phyloP scores from a whole-genome alignment of 192 early-diverging fungal genomes.

The Bifiguratus adelaidae region DNA sequence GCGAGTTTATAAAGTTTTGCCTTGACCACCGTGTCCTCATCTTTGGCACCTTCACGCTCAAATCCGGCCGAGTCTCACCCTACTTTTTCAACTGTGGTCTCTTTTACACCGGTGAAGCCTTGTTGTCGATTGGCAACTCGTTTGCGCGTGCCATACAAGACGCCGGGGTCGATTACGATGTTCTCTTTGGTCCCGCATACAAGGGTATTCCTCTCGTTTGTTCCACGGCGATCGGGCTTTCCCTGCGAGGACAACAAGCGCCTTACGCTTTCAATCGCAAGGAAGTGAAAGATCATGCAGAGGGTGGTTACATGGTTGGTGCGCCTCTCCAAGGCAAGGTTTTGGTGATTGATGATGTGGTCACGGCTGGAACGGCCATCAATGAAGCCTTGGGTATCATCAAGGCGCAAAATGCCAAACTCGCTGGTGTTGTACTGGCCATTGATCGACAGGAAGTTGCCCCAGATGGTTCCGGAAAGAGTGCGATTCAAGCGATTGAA shows the following conservation, averaged over 20 bases:
- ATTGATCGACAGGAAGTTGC: conserved; percentile 87
- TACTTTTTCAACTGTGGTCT: conserved; percentile 98
- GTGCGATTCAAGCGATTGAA: conserved; percentile 91
- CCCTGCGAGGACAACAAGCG: conserved; percentile 43
- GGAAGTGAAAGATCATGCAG: conserved; percentile 98
- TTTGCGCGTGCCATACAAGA: conserved; percentile 82
- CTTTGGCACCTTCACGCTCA: conserved; percentile 90
- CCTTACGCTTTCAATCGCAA: conserved; percentile 97
- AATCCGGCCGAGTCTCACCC: conserved; percentile 90
- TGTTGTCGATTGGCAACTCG: conserved; percentile 76
- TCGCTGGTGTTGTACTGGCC: conserved; percentile 83
- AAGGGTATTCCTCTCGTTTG: conserved; percentile 95
- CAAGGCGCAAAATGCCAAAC: conserved; percentile 49
- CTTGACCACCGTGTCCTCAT: conserved; percentile 75
- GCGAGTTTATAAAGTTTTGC: conserved; percentile 89
- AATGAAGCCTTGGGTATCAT: conserved; percentile 83
- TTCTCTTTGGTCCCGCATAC: conserved; percentile 97
- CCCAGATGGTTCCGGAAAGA: conserved; percentile 50
- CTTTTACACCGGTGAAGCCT: conserved; percentile 83
- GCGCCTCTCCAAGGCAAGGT: conserved; percentile 65
- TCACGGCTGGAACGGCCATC: conserved; percentile 99
- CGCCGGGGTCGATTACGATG: conserved; percentile 59
- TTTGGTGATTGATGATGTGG: conserved; percentile 94
- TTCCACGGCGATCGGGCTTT: conserved; percentile 69
- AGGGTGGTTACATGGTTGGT: conserved; percentile 94